phyloP scores from a whole-genome alignment of 148 eudicot genomes.

The Chenopodium berlandieri region DNA sequence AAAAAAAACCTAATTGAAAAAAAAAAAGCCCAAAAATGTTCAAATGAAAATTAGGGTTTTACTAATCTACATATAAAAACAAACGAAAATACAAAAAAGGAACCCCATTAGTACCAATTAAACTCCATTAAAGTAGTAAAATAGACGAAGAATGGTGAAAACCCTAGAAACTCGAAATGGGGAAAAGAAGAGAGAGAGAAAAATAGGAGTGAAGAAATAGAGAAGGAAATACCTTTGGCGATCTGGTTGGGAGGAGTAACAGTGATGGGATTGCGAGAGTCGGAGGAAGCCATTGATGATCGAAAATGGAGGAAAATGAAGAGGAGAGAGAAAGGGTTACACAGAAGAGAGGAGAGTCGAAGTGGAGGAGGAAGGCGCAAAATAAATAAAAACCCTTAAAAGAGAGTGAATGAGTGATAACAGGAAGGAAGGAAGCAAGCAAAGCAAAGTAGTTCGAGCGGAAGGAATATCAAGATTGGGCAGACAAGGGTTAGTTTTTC shows the following conservation, averaged over 20 bases:
- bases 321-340: background rate
- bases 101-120: background rate
- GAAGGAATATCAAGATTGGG: too few relatives aligned
- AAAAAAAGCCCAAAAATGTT: background rate
- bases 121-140: background rate
- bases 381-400: background rate
- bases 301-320: constrained; percentile 23
- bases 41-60: constrained; percentile 16
- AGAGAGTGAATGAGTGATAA: background rate
- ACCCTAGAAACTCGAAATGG: background rate
- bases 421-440: too few relatives aligned
- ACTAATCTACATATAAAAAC: background rate
- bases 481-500: too few relatives aligned
- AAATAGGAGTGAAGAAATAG: too few relatives aligned
- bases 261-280: constrained; percentile 42
- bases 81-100: background rate
- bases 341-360: background rate
- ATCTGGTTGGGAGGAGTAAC: constrained; percentile 45
- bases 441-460: too few relatives aligned
- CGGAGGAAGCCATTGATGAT: constrained; percentile 66
- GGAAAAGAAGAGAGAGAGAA: background rate
- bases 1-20: too few relatives aligned
- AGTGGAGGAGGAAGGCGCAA: background rate
- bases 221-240: constrained; percentile 47
- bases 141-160: background rate